phyloP scores from a whole-genome alignment of 2,329 filamentous ascomycete genomes.

The Fusarium ramigenum region DNA sequence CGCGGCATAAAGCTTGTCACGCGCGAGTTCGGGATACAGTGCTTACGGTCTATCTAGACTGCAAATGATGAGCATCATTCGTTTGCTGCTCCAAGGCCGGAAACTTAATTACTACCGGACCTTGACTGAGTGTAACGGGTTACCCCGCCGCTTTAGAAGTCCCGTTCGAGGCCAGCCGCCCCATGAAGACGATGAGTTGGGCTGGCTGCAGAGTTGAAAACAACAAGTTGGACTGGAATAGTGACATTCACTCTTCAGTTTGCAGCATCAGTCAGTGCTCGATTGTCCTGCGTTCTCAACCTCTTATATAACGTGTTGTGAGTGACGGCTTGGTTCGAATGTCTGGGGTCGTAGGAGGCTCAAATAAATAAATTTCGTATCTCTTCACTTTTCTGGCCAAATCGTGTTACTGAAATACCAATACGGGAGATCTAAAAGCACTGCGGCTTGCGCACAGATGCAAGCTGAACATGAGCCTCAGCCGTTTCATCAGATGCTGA shows the following conservation, averaged over 20 bases:
- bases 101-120: background rate
- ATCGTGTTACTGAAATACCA: background rate
- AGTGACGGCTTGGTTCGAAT: no score
- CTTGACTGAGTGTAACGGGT: background rate
- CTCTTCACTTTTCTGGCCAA: background rate
- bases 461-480: background rate
- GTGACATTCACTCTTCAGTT: no score
- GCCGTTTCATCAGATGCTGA: background rate
- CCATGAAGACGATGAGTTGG: no score
- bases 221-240: no score
- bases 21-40: background rate
- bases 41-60: background rate
- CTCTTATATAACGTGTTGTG: no score
- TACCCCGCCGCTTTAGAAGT: background rate
- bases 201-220: no score
- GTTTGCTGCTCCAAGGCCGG: background rate
- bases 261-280: background rate
- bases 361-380: fast-evolving
- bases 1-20: background rate
- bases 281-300: no score
- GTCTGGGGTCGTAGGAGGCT: background rate
- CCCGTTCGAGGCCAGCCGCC: no score
- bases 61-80: background rate
- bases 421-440: background rate
- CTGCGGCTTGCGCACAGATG: background rate